Conservation (phyloP, 208 protist genomes). For the Novymonas esmeraldas region DNA sequence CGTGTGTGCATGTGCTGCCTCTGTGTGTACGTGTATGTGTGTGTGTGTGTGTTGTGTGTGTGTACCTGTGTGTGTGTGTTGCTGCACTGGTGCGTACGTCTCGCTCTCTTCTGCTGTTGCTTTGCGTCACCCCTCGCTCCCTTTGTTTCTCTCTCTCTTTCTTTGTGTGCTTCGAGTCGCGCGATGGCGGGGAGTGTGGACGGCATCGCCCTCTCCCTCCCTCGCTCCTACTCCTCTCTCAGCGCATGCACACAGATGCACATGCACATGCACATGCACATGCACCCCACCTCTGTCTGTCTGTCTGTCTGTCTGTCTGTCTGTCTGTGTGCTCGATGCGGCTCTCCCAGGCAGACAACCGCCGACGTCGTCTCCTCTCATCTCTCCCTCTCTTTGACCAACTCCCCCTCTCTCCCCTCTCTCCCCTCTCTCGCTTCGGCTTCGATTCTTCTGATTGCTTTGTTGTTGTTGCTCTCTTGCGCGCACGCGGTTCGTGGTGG, state of each 20-base stretch:
- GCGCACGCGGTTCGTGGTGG: too few relatives aligned
- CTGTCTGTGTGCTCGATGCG: too few relatives aligned
- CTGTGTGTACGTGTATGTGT: neutral
- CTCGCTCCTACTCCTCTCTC: neutral
- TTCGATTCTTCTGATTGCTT: neutral
- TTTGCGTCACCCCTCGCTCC: neutral
- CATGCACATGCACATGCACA: neutral
- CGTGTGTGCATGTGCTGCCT: neutral
- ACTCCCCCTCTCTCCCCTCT: neutral
- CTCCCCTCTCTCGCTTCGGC: neutral
- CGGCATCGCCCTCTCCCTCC: too few relatives aligned
- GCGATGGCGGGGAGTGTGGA: too few relatives aligned
- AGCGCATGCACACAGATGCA: too few relatives aligned
- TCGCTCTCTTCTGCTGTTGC: neutral
- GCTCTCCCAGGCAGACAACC: too few relatives aligned
- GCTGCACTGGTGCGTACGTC: neutral
- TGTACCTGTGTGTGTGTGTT: neutral
- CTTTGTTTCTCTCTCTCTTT: neutral
- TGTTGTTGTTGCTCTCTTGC: neutral
- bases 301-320: too few relatives aligned
- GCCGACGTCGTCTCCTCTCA: neutral
- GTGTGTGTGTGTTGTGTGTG: constrained; percentile 4
- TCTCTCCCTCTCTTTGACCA: neutral
- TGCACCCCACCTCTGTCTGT: neutral
- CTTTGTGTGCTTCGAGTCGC: too few relatives aligned